Evolutionary conservation across 495 filamentous ascomycete genomes (phyloP), one percentile per base, ranked within the genome.

Genomic region (Margaritispora aquatica): DNA sequence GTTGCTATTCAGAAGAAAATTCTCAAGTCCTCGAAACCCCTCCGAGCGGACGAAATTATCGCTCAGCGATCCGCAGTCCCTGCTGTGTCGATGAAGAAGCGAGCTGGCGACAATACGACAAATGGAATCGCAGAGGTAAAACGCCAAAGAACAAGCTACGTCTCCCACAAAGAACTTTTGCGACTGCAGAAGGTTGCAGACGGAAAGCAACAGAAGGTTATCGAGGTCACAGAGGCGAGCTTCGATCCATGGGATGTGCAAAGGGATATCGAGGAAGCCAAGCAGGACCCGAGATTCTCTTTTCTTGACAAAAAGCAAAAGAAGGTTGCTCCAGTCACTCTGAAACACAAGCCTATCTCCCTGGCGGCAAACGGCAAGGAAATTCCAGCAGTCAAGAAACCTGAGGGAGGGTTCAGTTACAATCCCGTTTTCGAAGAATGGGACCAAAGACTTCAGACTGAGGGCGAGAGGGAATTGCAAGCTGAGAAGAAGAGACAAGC

Each of bases 41-140:
- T 97, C 55, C 96, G 89, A 72, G 80, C 85, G 54, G 92, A 97
- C 62, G 88, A 97, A 69, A 97, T 98, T 58, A 83, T 98, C 54
- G 86, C 90, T 2, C 79, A 84, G 61, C 84, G 94, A 41, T 95
- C 90, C 36, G 88, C 84, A 3, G 80, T 97, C 22, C 87, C 90
- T 0, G 85, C 86, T 3, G 81, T 97, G 1, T 80, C 87, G 22
- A 77, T 80, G 29, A 81, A 85, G 60, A 98, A 97, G 73, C 84
- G 94, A 26, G 64, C 80, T 15, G 82, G 78, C 41, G 71, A 74
- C 19, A 76, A 77, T 62, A 77, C 73, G 23, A 76, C 76, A 21
- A 74, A 82, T 61, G 90, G 90, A 20, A 75, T 95, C n/a, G 73
- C 91, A 51, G 75, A 80, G 59, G 75, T 78, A 3, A 96, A 96